Evolutionary conservation across 805 yeast species (phyloP).

Genomic region (Candida orba): DNA sequence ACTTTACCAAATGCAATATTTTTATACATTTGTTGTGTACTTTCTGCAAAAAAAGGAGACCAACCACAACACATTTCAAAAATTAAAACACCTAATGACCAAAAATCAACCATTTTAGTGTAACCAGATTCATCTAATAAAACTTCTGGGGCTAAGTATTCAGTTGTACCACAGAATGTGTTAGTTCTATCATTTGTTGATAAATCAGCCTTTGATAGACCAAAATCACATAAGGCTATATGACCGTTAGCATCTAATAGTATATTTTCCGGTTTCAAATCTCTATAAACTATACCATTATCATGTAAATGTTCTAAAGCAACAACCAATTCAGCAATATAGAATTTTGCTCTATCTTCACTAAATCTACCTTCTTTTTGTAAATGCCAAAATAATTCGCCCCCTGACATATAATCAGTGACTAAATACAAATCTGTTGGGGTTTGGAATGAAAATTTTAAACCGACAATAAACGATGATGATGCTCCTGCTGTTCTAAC

Average conservation of each 20-base stretch:
- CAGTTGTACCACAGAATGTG: slow-evolving; percentile 98
- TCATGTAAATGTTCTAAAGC: slow-evolving; percentile 94
- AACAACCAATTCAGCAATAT: slow-evolving; percentile 89
- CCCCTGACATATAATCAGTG: slow-evolving; percentile 97
- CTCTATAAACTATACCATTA: slow-evolving; percentile 93
- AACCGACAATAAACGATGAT: slow-evolving; percentile 90
- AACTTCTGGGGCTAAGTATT: slow-evolving; percentile 95
- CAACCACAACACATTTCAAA: slow-evolving; percentile 99
- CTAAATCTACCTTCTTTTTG: slow-evolving; percentile 93
- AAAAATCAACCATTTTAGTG: slow-evolving; percentile 97
- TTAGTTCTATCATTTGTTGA: slow-evolving; percentile 81
- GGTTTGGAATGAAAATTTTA: slow-evolving; percentile 94
- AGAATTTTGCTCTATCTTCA: slow-evolving; percentile 92
- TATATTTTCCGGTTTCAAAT: slow-evolving; percentile 94
- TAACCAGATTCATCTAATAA: slow-evolving; percentile 92
- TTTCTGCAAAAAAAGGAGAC: slow-evolving; percentile 98
- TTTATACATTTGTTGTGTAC: slow-evolving; percentile 97
- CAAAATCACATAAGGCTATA: slow-evolving; percentile 95
- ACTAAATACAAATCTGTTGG: slow-evolving; percentile 87
- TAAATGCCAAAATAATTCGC: slow-evolving; percentile 93
- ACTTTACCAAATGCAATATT: slow-evolving; percentile 98
- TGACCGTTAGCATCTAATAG: slow-evolving; percentile 95
- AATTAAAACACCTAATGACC: slow-evolving; percentile 95
- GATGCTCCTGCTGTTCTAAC: slow-evolving; percentile 87
- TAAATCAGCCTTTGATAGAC: slow-evolving; percentile 88